Conservation (phyloP, 208 protist genomes). For the Lotmaria passim region DNA sequence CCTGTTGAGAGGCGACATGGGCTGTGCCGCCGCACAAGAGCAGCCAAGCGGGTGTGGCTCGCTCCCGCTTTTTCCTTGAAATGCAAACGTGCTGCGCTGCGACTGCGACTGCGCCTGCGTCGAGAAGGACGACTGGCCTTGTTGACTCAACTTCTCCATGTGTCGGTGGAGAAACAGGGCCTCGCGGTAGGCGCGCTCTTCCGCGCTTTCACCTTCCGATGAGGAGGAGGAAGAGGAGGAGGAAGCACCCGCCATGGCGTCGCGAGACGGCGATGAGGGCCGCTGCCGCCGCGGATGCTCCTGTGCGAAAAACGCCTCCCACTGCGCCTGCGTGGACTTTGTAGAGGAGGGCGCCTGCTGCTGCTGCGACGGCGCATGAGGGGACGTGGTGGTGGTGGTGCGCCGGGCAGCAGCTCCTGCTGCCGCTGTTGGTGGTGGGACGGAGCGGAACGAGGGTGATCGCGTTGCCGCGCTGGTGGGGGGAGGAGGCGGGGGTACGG, state of each 20-base stretch:
- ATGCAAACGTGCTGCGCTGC: background rate
- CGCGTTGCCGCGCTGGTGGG: background rate
- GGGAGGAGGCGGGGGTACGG: constrained; percentile 19
- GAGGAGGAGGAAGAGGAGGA: too few species aligned
- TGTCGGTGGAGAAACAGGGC: constrained; percentile 33
- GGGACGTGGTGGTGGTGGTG: background rate
- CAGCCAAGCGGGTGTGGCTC: too few species aligned
- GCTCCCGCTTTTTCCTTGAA: too few species aligned
- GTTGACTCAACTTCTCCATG: constrained; percentile 13
- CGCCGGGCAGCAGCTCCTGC: background rate
- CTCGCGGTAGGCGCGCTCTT: constrained; percentile 26
- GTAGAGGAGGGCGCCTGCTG: background rate
- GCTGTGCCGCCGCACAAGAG: background rate
- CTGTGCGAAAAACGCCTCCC: constrained; percentile 21
- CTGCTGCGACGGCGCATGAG: background rate
- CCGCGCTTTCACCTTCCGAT: constrained; percentile 14
- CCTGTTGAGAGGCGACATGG: background rate
- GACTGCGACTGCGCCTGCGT: background rate
- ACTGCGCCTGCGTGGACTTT: constrained; percentile 24
- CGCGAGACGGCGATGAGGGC: too few species aligned
- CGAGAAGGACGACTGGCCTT: background rate
- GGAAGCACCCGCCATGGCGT: too few species aligned
- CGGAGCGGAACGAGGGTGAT: background rate
- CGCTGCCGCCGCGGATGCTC: constrained; percentile 20
- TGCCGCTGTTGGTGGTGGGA: background rate